Evolutionary conservation across 2,329 filamentous ascomycete species (phyloP).

Genomic region (Colletotrichum aenigma): DNA sequence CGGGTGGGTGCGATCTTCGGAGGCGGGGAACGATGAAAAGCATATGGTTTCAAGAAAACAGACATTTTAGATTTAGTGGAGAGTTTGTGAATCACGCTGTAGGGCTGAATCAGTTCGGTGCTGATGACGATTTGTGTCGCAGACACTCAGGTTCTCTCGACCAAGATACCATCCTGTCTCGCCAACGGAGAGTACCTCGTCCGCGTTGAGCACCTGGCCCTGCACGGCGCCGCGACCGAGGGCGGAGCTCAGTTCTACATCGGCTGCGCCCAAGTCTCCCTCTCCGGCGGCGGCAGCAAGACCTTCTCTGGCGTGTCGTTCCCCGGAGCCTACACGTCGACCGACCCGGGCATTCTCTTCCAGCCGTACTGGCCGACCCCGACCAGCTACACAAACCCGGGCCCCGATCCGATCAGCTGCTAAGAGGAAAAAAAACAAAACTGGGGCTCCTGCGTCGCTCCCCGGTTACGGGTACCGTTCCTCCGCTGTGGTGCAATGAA

Average conservation of each 20-base stretch:
- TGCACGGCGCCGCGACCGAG: slow-evolving; percentile 43
- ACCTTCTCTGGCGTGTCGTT: slow-evolving; percentile 39
- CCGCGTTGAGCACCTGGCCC: slow-evolving; percentile 52
- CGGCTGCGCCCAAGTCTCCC: slow-evolving; percentile 41
- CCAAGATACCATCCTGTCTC: slow-evolving; percentile 13
- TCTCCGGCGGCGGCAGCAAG: slow-evolving; percentile 45
- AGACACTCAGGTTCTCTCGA: background rate
- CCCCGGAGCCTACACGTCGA: slow-evolving; percentile 44
- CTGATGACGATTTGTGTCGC: background rate
- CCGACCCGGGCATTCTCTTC: slow-evolving; percentile 45
- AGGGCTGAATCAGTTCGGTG: slow-evolving; percentile 8
- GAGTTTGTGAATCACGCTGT: background rate
- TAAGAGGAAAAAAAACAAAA: background rate
- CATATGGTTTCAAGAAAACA: background rate
- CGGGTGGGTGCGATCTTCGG: background rate
- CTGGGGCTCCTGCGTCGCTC: background rate
- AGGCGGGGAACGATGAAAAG: background rate
- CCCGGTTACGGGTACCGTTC: background rate
- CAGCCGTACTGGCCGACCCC: slow-evolving; percentile 47
- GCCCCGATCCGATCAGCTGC: slow-evolving; percentile 20
- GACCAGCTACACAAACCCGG: slow-evolving; percentile 35
- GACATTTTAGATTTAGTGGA: background rate
- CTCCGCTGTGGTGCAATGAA: background rate
- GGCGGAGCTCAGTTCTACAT: slow-evolving; percentile 53
- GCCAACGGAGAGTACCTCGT: slow-evolving; percentile 48